phyloP scores from a whole-genome alignment of 257 asterid species.

The Thymus quinquecostatus region DNA sequence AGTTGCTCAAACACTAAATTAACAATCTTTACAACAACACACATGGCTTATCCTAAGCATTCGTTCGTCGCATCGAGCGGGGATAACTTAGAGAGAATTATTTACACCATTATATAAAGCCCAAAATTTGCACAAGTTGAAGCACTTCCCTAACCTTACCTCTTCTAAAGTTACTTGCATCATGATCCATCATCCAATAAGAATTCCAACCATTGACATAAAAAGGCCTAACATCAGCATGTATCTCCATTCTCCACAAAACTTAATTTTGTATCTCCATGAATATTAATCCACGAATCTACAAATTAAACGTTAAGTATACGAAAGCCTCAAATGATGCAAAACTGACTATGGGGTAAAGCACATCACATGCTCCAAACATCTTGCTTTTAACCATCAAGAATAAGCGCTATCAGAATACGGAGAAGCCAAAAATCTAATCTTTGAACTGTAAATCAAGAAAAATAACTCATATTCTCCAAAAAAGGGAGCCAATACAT shows the following conservation, averaged over 20 bases:
- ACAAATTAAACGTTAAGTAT: constrained; percentile 69
- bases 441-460: constrained; percentile 15
- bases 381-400: constrained; percentile 54
- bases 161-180: constrained; percentile 66
- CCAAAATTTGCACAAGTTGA: constrained; percentile 93
- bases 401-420: neutral
- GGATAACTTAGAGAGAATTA: no score
- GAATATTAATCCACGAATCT: constrained; percentile 60
- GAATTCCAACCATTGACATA: constrained; percentile 98
- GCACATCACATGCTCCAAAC: constrained; percentile 70
- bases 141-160: constrained; percentile 65
- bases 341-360: constrained; percentile 85
- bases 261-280: constrained; percentile 51
- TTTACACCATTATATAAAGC: constrained; percentile 25
- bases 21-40: no score
- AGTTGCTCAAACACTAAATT: no score
- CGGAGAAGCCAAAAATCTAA: neutral
- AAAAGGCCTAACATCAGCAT: constrained; percentile 89
- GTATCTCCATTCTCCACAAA: constrained; percentile 96
- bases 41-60: no score
- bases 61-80: no score
- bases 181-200: constrained; percentile 98
- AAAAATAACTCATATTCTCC: neutral
- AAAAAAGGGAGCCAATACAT: no score
- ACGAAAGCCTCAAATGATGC: constrained; percentile 78